Evolutionary conservation across 768 basidiomycete genomes (phyloP).

Genomic region (Hericium erinaceus): DNA sequence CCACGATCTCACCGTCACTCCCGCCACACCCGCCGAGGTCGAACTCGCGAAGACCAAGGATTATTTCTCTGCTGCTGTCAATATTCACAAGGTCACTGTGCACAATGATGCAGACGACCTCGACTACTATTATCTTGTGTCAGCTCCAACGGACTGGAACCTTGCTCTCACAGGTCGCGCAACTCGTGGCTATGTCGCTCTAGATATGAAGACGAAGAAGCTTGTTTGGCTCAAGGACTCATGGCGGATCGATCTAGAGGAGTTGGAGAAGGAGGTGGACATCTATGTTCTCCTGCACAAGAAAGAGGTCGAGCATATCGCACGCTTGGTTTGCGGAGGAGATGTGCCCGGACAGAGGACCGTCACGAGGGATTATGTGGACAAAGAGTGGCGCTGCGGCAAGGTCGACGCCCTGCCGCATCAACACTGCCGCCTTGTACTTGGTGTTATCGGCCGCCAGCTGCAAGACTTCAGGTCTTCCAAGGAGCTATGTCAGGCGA

Average conservation of each 20-base stretch:
- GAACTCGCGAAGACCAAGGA: too few relatives aligned
- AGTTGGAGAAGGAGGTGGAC: background rate
- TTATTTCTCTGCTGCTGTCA: too few relatives aligned
- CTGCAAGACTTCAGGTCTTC: too few relatives aligned
- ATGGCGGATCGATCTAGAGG: background rate
- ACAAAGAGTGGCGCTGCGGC: background rate
- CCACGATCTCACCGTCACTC: background rate
- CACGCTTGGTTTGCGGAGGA: background rate
- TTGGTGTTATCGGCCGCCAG: background rate
- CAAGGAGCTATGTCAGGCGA: too few relatives aligned
- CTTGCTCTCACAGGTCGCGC: background rate
- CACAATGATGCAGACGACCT: too few relatives aligned
- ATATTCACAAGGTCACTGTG: too few relatives aligned
- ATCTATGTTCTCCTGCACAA: background rate
- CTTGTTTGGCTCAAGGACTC: background rate
- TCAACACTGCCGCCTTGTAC: background rate
- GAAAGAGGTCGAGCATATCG: background rate
- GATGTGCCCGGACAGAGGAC: background rate
- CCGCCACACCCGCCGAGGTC: too few relatives aligned
- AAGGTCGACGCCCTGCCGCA: background rate
- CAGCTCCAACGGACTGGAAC: too few relatives aligned
- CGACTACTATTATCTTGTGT: too few relatives aligned
- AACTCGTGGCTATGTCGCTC: background rate
- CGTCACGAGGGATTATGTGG: background rate
- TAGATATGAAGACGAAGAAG: background rate